Base-by-base conservation (phyloP, 495 filamentous ascomycete genomes). In the Annulohypoxylon stygium region DNA sequence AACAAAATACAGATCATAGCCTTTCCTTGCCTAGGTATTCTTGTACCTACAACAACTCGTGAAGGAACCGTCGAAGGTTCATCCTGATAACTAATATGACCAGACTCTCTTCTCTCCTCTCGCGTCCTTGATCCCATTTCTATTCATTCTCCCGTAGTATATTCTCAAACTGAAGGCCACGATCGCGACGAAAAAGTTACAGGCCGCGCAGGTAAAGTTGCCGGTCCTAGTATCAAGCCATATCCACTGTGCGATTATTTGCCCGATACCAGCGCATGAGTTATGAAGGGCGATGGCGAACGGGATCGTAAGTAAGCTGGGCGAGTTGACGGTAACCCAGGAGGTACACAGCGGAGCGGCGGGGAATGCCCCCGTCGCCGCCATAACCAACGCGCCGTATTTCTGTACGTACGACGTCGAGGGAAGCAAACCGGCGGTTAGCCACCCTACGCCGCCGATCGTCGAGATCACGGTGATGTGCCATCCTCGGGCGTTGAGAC, bases 201-300 rank as follows among this genome's bases (percentile, higher is more conserved):
- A 70, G n/a, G 80, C 84, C 1, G 85, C 84, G 76, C 86, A 87
- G 18, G 83, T 84, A 81, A 84, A 87, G 37, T 88, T 85, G 0
- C 86, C 87, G 0, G 87, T 88, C 1, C 88, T 86, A 54, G 81
- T 73, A 5, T 78, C 73, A 59, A 85, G 86, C 73, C 87, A 88
- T 59, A 88, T 87, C 86, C 86, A 88, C 10, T 71, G 68, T 0
- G 61, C 43, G 12, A 76, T 76, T 4, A 76, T 71, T 59, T 74
- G 70, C 0, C 70, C 74, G 23, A 73, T 63, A 0, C 74, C 74
- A 6, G 70, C 70, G 12, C 67, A 68, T 9, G 70, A 67, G 20
- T 74, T 74, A 26, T 76, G 63, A 11, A 76, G 23, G 2, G 70
- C 74, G 20, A 70, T 71, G 5, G 70, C 71, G 7, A 76, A 43